These are phyloP conservation scores for Acer negundo DNA, from an alignment of 345 rosid genomes.

Conservation along the genomic window DNA sequence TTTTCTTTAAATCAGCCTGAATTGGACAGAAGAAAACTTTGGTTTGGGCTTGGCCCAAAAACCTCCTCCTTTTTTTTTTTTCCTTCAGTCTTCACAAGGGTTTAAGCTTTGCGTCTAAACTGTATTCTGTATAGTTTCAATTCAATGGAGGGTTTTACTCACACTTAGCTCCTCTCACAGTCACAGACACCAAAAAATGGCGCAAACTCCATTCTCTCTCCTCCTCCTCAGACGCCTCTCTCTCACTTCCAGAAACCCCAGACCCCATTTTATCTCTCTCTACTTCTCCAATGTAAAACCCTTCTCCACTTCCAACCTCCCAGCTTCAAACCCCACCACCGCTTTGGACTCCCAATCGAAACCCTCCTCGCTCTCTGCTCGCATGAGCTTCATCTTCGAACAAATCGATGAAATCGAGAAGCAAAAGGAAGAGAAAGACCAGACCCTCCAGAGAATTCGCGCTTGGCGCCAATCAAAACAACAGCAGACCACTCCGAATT, in stretches of 20 bases:
- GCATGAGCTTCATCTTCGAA: slow-evolving; percentile 88
- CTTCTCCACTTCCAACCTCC: slow-evolving; percentile 34
- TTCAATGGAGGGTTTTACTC: slow-evolving; percentile 28
- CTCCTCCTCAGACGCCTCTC: slow-evolving; percentile 52
- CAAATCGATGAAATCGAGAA: slow-evolving; percentile 86
- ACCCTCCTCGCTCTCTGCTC: slow-evolving; percentile 81
- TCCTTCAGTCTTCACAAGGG: background rate
- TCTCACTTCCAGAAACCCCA: slow-evolving; percentile 25
- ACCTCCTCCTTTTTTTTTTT: background rate
- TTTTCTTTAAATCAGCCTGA: no score
- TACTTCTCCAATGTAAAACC: slow-evolving; percentile 13
- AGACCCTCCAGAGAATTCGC: slow-evolving; percentile 84
- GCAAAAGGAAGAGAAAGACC: slow-evolving; percentile 58
- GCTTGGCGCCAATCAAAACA: slow-evolving; percentile 85
- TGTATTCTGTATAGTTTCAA: background rate
- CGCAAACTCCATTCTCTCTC: slow-evolving; percentile 42
- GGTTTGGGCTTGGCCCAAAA: background rate
- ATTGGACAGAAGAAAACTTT: no score
- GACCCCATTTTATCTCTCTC: background rate
- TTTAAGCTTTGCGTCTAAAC: slow-evolving; percentile 14
- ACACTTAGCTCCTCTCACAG: background rate
- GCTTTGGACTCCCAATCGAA: slow-evolving; percentile 36
- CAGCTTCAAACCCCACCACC: slow-evolving; percentile 13
- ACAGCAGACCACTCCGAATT: slow-evolving; percentile 8
- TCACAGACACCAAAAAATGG: slow-evolving; percentile 33